These are phyloP conservation scores for Pseudopithomyces maydicus DNA, from an alignment of 2,329 filamentous ascomycete species.

Conservation along the genomic window DNA sequence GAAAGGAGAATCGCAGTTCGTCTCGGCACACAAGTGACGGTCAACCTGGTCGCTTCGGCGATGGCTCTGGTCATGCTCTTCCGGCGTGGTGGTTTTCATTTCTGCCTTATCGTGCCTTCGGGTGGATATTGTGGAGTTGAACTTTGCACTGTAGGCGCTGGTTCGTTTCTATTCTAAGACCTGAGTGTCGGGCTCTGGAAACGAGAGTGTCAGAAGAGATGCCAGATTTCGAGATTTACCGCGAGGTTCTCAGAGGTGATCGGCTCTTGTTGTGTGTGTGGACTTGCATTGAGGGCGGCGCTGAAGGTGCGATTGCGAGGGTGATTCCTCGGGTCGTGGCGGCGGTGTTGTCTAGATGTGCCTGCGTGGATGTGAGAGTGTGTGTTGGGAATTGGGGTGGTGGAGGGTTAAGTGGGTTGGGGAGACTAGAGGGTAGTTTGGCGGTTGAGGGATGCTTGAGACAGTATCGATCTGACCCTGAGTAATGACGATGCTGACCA, in stretches of 20 bases:
- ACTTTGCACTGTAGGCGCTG: neutral
- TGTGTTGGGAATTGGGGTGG: neutral
- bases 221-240: neutral
- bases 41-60: neutral
- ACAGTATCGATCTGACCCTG: too few species aligned
- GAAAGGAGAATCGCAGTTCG: neutral
- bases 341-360: neutral
- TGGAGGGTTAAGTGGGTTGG: neutral
- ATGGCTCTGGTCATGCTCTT: neutral
- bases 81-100: neutral
- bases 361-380: conserved; percentile 5
- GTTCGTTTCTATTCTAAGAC: neutral
- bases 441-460: neutral
- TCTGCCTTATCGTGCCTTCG: neutral
- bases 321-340: neutral
- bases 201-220: neutral
- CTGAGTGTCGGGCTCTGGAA: neutral
- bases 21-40: neutral
- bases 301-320: neutral
- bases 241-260: neutral
- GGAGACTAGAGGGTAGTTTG: neutral
- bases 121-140: neutral
- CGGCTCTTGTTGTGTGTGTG: neutral
- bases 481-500: too few species aligned
- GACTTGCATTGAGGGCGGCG: neutral